A percentile compares a stretch with the other conserved stretches of the same genome.
Conservation (phyloP, 345 rosid species). For the Bruguiera sexangula region DNA sequence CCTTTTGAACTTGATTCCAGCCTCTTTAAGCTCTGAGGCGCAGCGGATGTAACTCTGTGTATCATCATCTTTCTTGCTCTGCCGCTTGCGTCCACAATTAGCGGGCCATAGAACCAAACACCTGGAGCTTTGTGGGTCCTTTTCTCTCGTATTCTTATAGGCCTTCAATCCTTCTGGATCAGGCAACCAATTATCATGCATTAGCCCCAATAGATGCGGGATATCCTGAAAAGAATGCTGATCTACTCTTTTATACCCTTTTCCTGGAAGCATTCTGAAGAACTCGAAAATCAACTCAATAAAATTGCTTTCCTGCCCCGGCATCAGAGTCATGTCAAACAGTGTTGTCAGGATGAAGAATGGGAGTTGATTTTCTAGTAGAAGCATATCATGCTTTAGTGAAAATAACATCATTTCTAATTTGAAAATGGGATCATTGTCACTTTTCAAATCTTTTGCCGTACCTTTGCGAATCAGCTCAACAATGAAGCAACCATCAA, state of each 20-base stretch:
- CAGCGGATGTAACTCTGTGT: not conserved
- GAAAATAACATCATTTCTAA: not conserved
- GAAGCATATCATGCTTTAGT: constrained; percentile 5
- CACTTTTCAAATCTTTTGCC: too few relatives aligned
- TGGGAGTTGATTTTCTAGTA: constrained; percentile 25
- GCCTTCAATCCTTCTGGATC: not conserved
- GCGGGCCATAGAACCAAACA: too few relatives aligned
- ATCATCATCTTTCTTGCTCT: not conserved
- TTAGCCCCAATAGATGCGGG: constrained; percentile 4
- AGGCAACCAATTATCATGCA: constrained; percentile 8
- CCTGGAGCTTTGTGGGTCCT: not conserved
- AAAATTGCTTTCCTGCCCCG: not conserved
- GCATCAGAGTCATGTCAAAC: not conserved
- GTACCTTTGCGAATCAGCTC: not conserved
- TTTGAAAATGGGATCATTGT: not conserved
- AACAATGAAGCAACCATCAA: constrained; percentile 13
- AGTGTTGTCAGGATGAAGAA: constrained; percentile 14
- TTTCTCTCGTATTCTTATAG: not conserved
- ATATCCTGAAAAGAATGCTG: too few relatives aligned
- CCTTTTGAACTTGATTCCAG: constrained; percentile 23
- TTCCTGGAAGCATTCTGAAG: not conserved
- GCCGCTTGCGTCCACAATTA: too few relatives aligned
- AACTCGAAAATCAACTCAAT: not conserved
- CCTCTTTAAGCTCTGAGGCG: constrained; percentile 22
- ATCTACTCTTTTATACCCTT: too few relatives aligned